Evolutionary conservation across 2,329 filamentous ascomycete genomes (phyloP).

Genomic region (Fusarium sp.): DNA sequence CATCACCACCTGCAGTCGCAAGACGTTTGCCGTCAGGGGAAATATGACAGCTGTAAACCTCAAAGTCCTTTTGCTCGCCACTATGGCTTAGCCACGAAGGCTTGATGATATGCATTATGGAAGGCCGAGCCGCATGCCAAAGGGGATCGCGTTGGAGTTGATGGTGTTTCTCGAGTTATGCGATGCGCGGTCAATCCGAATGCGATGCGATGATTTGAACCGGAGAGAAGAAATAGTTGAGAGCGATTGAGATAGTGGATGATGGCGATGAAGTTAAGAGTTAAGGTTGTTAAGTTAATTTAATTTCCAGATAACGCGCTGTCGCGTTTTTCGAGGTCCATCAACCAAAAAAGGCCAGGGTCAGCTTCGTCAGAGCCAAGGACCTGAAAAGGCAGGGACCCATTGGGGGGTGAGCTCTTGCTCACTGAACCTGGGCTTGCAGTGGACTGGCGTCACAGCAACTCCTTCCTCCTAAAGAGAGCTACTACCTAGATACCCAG

Average conservation of each 20-base stretch:
- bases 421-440: not conserved
- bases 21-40: conserved; percentile 93
- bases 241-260: conserved; percentile 14
- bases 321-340: conserved; percentile 39
- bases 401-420: conserved; percentile 13
- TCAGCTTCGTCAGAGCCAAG: conserved; percentile 22
- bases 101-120: conserved; percentile 85
- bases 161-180: not conserved
- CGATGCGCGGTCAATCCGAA: conserved; percentile 6
- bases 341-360: conserved; percentile 35
- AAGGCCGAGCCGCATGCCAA: conserved; percentile 41
- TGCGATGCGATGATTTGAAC: conserved; percentile 7
- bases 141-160: conserved; percentile 17
- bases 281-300: conserved; percentile 16
- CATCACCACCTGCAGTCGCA: conserved; percentile 95
- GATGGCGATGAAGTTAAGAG: conserved; percentile 21
- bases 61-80: conserved; percentile 97
- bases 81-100: conserved; percentile 96
- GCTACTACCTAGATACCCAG: too few species aligned
- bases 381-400: not conserved
- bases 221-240: not conserved
- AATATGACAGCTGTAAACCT: conserved; percentile 98
- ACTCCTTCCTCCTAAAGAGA: conserved; percentile 1
- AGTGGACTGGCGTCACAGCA: conserved; percentile 1
- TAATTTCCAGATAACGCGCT: conserved; percentile 37